Conservation (phyloP, 495 filamentous ascomycete genomes). For the Annulohypoxylon nitens region DNA sequence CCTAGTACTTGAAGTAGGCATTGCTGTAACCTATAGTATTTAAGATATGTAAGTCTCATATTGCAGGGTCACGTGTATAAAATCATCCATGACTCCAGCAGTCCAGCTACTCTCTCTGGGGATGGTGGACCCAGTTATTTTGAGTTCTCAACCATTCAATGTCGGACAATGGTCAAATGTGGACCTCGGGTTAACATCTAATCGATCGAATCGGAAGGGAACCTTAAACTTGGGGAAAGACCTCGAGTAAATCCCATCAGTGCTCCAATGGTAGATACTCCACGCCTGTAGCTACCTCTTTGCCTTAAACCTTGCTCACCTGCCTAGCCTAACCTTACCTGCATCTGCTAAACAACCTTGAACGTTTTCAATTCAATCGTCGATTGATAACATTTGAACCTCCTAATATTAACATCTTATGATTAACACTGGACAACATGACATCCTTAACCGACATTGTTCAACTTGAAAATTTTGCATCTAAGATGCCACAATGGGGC, state of each 20-base stretch:
- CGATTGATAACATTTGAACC: neutral
- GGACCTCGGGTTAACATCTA: conserved; percentile 8
- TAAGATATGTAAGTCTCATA: too few species aligned
- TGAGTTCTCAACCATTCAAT: too few species aligned
- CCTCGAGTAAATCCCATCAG: neutral
- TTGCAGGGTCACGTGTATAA: too few species aligned
- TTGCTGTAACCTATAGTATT: too few species aligned
- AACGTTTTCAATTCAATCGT: neutral
- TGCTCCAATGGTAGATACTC: neutral
- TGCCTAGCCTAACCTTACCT: neutral
- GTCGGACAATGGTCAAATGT: neutral
- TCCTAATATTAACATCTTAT: conserved; percentile 14
- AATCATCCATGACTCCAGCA: too few species aligned
- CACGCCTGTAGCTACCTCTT: conserved; percentile 3
- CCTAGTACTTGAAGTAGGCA: neutral
- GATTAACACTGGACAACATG: conserved; percentile 27
- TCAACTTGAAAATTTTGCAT: conserved; percentile 64
- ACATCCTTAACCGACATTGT: conserved; percentile 55
- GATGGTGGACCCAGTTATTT: neutral
- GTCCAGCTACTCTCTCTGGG: too few species aligned
- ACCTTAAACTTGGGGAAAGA: neutral
- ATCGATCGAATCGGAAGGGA: conserved; percentile 5
- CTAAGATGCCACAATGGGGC: conserved; percentile 62
- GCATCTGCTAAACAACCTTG: neutral
- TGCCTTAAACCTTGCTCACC: neutral